Evolutionary conservation across 176 grass and related monocot genomes (phyloP), one percentile per base, ranked within the genome.

Genomic region (Microstegium vimineum): DNA sequence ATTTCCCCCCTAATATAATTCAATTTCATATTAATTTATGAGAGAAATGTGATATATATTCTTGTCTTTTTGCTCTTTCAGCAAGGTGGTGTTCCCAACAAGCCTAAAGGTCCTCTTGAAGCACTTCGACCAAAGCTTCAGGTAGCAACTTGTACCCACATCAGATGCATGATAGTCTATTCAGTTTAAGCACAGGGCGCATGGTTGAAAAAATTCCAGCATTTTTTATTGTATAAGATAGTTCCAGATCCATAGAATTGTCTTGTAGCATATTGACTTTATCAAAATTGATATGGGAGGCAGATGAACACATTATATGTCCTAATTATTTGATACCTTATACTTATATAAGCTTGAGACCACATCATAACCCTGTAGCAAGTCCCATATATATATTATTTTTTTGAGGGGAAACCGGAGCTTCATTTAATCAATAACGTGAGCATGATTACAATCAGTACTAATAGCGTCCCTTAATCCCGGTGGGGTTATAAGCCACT

Each of bases 71-170:
- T 83, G 14, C 34, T 81, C 22, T 71, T 52, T 43, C 88, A 93
- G 95, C 95, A 98, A 92, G 92, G 92, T 77, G 95, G 77, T 84
- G 61, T 82, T 63, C 82, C 94, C 57, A 88, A 80, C 73, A 95
- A 93, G 80, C 92, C 92, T 45, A 95, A 98, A 86, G 92, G 92
- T 8, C 92, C 90, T 69, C 92, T 98, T 45, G 92, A 98, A 81
- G 95, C 95, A 82, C 92, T 98, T 84, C 83, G 89, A 86, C 90
- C 92, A 52, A 98, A 98, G 83, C 84, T 98, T 62, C 90, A 95
- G 92, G 92, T 98, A 82, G 18, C 4, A 1, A 77, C 23, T 25
- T 61, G 36, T 46, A 11, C 14, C 23, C 41, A 28, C 17, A 26
- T 8, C 12, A 70, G 46, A 78, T 33, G 17, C 34, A 35, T 15